Percentiles rank a stretch among this genome's conserved stretches.
phyloP scores from a whole-genome alignment of 805 yeast genomes.

The Teunomyces tritomae region DNA sequence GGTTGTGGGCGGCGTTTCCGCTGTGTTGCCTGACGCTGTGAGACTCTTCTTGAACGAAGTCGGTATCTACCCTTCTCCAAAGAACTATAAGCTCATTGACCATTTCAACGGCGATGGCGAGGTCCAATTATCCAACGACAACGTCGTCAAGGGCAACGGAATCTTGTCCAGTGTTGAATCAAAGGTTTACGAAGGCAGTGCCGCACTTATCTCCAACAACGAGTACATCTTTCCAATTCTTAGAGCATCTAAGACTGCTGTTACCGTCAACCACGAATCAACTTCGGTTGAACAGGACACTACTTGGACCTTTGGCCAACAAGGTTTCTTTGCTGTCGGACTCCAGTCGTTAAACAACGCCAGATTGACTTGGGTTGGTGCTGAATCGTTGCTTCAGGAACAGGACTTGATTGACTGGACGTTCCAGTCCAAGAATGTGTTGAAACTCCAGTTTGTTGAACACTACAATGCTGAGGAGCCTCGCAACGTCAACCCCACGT shows the following conservation, averaged over 20 bases:
- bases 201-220: slow-evolving; percentile 69
- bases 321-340: slow-evolving; percentile 71
- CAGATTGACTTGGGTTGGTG: slow-evolving; percentile 81
- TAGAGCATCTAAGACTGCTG: slow-evolving; percentile 63
- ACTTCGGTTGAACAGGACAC: slow-evolving; percentile 40
- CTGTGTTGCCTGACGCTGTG: slow-evolving; percentile 39
- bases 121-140: slow-evolving; percentile 31
- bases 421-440: slow-evolving; percentile 63
- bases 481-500: slow-evolving; percentile 32
- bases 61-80: slow-evolving; percentile 84
- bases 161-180: slow-evolving; percentile 5
- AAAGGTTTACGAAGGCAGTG: slow-evolving; percentile 47
- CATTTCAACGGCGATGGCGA: slow-evolving; percentile 48
- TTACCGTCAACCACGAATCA: slow-evolving; percentile 44
- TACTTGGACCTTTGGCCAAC: slow-evolving; percentile 79
- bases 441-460: slow-evolving; percentile 51
- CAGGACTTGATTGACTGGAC: slow-evolving; percentile 55
- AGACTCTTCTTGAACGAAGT: slow-evolving; percentile 70
- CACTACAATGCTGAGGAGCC: slow-evolving; percentile 55
- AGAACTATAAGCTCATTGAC: slow-evolving; percentile 61
- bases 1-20: slow-evolving; percentile 50
- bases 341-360: slow-evolving; percentile 80
- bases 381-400: slow-evolving; percentile 46
- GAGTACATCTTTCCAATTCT: slow-evolving; percentile 70
- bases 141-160: slow-evolving; percentile 17